A percentile compares a stretch with the other conserved stretches of the same genome.
Conservation (phyloP, 371 early-diverging fungal species). For the Sporodiniella umbellata region DNA sequence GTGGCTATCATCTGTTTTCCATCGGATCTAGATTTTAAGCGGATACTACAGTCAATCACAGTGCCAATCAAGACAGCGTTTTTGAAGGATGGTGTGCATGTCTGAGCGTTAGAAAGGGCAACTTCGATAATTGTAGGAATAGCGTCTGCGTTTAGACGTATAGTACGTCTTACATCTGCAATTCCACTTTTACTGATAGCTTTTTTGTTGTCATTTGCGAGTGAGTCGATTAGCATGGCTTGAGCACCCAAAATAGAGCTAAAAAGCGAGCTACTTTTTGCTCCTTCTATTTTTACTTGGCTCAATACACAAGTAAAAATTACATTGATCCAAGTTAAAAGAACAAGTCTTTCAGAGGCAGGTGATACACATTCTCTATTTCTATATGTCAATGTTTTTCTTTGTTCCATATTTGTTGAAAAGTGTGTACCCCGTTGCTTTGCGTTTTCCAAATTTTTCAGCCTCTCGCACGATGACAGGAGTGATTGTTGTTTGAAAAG, state of each 20-base stretch:
- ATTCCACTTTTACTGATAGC: slow-evolving; percentile 51
- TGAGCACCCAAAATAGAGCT: slow-evolving; percentile 47
- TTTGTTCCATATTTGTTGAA: slow-evolving; percentile 14
- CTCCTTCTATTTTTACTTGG: slow-evolving; percentile 15
- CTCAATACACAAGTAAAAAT: slow-evolving; percentile 38
- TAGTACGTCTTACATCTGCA: slow-evolving; percentile 55
- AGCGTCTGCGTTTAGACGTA: slow-evolving; percentile 47
- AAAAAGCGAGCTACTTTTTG: slow-evolving; percentile 22
- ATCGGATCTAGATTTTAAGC: slow-evolving; percentile 38
- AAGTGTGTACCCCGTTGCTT: slow-evolving; percentile 45
- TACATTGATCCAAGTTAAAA: slow-evolving; percentile 60
- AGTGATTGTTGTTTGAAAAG: slow-evolving; percentile 52
- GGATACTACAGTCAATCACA: slow-evolving; percentile 54
- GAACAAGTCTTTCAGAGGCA: slow-evolving; percentile 54
- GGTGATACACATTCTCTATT: slow-evolving; percentile 45
- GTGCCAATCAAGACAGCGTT: slow-evolving; percentile 60
- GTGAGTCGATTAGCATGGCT: slow-evolving; percentile 51
- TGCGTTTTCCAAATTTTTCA: slow-evolving; percentile 48
- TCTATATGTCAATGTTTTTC: not conserved
- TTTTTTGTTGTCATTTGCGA: slow-evolving; percentile 41
- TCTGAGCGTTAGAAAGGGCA: slow-evolving; percentile 38
- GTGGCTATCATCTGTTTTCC: slow-evolving; percentile 30
- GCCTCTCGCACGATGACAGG: slow-evolving; percentile 54
- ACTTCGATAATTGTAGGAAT: slow-evolving; percentile 49
- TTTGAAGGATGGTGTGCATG: slow-evolving; percentile 46